Evolutionary conservation across 2,329 filamentous ascomycete species (phyloP).

Genomic region (Pseudogymnoascus sp.): DNA sequence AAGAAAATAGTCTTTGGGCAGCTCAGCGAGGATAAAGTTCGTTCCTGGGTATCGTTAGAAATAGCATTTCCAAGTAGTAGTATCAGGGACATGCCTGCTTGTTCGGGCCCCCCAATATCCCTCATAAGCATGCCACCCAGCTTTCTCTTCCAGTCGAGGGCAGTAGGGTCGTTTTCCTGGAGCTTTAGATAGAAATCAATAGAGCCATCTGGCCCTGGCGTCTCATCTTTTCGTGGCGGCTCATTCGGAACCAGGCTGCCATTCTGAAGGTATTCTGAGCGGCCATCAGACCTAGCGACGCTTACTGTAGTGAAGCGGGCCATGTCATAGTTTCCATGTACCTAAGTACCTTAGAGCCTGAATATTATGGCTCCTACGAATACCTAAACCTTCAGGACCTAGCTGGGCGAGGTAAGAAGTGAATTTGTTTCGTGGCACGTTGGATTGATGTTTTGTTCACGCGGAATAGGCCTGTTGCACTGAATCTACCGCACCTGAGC

Average conservation of each 20-base stretch:
- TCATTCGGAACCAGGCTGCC: slow-evolving; percentile 25
- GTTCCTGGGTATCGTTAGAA: slow-evolving; percentile 20
- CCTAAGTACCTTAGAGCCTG: neutral
- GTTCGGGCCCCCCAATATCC: slow-evolving; percentile 33
- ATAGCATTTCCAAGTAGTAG: slow-evolving; percentile 16
- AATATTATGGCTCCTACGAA: neutral
- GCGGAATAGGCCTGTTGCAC: neutral
- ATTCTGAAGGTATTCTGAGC: slow-evolving; percentile 15
- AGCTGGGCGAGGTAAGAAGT: neutral
- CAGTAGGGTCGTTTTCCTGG: slow-evolving; percentile 41
- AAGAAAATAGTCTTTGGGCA: slow-evolving; percentile 49
- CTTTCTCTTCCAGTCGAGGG: slow-evolving; percentile 50
- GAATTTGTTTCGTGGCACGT: neutral
- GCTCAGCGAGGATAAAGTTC: slow-evolving; percentile 42
- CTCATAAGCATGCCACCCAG: slow-evolving; percentile 49
- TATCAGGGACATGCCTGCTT: slow-evolving; percentile 11
- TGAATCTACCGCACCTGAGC: neutral
- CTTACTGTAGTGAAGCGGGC: neutral
- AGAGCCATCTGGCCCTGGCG: slow-evolving; percentile 43
- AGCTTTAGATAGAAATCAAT: slow-evolving; percentile 47
- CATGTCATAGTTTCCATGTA: slow-evolving; percentile 6
- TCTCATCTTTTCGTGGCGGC: slow-evolving; percentile 39
- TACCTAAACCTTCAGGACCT: neutral
- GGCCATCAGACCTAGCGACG: slow-evolving; percentile 22
- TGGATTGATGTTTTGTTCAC: neutral